Evolutionary conservation across 129 eudicot species (phyloP).

Genomic region (Mikania micrantha): DNA sequence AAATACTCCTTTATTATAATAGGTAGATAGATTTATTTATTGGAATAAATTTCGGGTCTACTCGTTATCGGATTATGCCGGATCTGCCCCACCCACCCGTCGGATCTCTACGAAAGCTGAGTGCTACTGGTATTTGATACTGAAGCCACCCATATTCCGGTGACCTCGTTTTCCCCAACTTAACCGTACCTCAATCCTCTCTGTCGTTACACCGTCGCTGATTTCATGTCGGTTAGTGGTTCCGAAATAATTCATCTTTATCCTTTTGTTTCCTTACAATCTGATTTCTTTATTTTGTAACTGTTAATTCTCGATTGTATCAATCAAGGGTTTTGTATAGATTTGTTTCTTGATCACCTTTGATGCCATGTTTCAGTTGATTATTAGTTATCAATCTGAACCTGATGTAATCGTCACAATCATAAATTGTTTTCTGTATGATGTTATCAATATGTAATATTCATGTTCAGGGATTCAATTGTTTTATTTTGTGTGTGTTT

Average conservation of each 20-base stretch:
- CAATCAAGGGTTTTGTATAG: slow-evolving; percentile 2
- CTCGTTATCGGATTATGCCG: not conserved
- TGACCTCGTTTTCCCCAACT: slow-evolving; percentile 1
- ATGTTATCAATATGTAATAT: not conserved
- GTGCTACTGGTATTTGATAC: not conserved
- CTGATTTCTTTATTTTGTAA: not conserved
- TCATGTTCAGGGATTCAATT: not conserved
- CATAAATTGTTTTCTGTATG: not conserved
- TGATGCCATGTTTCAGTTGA: not conserved
- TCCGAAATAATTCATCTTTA: not conserved
- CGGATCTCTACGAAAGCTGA: slow-evolving; percentile 1
- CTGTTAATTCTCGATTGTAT: not conserved
- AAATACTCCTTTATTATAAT: too few relatives aligned
- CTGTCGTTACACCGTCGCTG: not conserved
- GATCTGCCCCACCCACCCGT: not conserved
- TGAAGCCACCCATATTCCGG: slow-evolving; percentile 7
- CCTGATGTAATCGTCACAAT: not conserved
- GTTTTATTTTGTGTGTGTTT: not conserved
- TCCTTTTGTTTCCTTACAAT: not conserved
- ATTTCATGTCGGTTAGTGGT: slow-evolving; percentile 27
- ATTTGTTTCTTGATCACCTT: not conserved
- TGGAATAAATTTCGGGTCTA: not conserved
- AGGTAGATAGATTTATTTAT: too few relatives aligned
- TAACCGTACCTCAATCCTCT: not conserved
- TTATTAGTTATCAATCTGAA: slow-evolving; percentile 3